Evolutionary conservation across 768 basidiomycete species (phyloP), one percentile per base, ranked within the genome.

Genomic region (Boletus reticuloceps): DNA sequence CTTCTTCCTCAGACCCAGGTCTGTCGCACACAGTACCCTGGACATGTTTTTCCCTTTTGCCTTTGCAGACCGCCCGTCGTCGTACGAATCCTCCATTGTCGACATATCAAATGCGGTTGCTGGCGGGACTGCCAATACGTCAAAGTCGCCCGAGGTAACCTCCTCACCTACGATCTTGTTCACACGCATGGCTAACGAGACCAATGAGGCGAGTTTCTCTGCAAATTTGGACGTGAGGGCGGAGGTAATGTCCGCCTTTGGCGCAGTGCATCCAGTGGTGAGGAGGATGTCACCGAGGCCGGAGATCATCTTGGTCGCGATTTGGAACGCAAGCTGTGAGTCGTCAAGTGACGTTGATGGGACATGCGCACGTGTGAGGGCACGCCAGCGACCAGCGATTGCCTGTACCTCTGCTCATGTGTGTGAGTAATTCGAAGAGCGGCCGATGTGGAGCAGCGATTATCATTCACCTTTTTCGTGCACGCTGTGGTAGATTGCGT

Each of bases 171-270:
- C 51, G 29, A 71, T 67, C 59, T 69, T 69, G 52, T 83, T 83
- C 53, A 86, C 67, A 9, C 73, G 73, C 53, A 79, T 70, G 3
- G 83, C 80, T 6, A 74, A 64, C 20, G 74, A 72, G 36, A 79
- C 74, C 36, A 85, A 70, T 13, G 71, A 63, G 16, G 64, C 61
- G 25, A 85, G 69, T 14, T 75, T 74, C 0, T 74, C 75, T 1
- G 70, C 68, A 58, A 84, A 85, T 27, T 72, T 74, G 6, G 69
- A 62, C 9, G 70, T 66, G 47, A 84, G 68, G 8, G 72, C 69
- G 5, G 75, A 72, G 19, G 73, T 71, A 6, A 81, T 64, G 14
- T 69, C 64, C 1, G 56, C 19, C 51, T 56, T 61, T n/a, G 56
- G 48, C 0, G 61, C 51, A 2, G 48, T 48, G 40, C 70, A 70